A percentile compares a stretch with the other conserved stretches of the same genome.
Conservation (phyloP, 306 rosid genomes). For the Cicer cuneatum region DNA sequence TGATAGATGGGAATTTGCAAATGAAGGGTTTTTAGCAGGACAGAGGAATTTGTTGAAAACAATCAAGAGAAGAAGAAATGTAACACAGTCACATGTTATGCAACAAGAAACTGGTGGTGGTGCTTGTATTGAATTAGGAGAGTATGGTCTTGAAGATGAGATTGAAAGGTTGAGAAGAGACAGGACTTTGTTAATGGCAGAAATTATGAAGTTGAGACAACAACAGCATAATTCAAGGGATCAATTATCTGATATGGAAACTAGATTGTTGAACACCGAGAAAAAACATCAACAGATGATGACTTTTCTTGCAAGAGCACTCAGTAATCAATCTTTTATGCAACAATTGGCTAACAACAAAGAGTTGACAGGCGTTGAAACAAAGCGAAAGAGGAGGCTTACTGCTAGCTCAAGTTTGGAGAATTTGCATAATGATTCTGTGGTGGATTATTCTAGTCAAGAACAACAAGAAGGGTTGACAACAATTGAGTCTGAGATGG, state of each 20-base stretch:
- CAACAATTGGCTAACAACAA: conserved; percentile 53
- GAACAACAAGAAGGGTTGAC: conserved; percentile 54
- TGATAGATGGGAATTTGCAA: conserved; percentile 96
- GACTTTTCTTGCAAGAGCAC: conserved; percentile 75
- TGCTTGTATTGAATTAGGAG: conserved; percentile 72
- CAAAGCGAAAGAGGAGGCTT: conserved; percentile 72
- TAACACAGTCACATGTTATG: conserved; percentile 52
- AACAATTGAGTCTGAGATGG: conserved; percentile 64
- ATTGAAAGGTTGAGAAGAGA: conserved; percentile 72
- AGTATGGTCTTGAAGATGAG: conserved; percentile 79
- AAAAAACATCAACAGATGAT: conserved; percentile 76
- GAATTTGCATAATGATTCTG: conserved; percentile 58
- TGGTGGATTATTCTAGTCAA: conserved; percentile 38
- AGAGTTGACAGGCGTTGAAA: conserved; percentile 49
- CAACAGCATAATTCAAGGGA: conserved; percentile 73
- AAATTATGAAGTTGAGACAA: conserved; percentile 71
- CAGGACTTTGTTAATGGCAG: conserved; percentile 65
- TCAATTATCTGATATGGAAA: conserved; percentile 60
- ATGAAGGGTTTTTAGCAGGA: conserved; percentile 90
- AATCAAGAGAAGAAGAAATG: conserved; percentile 87
- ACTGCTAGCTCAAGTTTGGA: conserved; percentile 61
- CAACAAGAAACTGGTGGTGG: conserved; percentile 55
- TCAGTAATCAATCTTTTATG: conserved; percentile 59
- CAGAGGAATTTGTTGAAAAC: conserved; percentile 75
- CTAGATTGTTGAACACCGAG: conserved; percentile 65